Percentiles rank a stretch among this genome's conserved stretches.
Conservation (phyloP, 1,284 basidiomycete species). For the Cystobasidium slooffiae region DNA sequence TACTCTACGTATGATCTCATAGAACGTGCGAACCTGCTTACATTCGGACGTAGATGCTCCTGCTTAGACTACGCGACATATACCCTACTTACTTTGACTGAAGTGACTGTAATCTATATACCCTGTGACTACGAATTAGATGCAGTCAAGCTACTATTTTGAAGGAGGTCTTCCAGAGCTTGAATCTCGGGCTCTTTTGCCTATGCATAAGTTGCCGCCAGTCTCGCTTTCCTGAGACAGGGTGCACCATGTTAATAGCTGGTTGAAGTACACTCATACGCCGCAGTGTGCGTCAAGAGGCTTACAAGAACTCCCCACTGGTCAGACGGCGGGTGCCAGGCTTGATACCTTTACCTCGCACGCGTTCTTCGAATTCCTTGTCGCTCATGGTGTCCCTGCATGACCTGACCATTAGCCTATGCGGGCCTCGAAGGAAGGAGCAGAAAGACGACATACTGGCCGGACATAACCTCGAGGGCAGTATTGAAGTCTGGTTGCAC, state of each 20-base stretch:
- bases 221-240: conserved; percentile 34
- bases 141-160: neutral
- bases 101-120: neutral
- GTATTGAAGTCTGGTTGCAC: conserved; percentile 36
- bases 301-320: conserved; percentile 36
- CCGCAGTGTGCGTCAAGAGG: too few relatives aligned
- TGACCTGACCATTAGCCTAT: neutral
- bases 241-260: neutral
- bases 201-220: conserved; percentile 22
- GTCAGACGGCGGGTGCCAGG: conserved; percentile 23
- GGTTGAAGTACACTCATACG: neutral
- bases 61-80: conserved; percentile 61
- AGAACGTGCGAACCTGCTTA: conserved; percentile 62
- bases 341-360: conserved; percentile 28
- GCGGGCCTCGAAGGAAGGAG: neutral
- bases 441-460: conserved; percentile 1
- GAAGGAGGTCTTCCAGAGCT: conserved; percentile 60
- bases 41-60: neutral
- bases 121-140: neutral
- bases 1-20: conserved; percentile 62
- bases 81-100: neutral
- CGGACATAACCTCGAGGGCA: conserved; percentile 20
- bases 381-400: conserved; percentile 20
- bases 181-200: neutral
- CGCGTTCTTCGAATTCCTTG: conserved; percentile 22